phyloP scores from a whole-genome alignment of 164 flowering plant species.

The Stephania cephalantha region DNA sequence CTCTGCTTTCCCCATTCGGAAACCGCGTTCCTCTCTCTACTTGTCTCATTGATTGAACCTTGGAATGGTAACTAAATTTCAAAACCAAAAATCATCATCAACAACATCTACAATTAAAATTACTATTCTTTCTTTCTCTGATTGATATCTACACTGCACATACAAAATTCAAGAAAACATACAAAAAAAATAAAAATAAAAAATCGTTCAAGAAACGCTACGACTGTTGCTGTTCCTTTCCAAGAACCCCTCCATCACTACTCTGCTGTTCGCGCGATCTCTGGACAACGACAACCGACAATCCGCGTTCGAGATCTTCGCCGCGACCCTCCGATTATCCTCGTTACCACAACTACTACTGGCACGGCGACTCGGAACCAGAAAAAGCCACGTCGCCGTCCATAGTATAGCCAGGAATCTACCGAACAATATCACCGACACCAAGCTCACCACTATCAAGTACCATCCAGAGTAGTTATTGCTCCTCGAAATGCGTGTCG shows the following conservation, averaged over 20 bases:
- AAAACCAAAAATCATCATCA: too few relatives aligned
- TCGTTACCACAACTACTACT: too few relatives aligned
- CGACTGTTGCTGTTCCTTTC: not conserved
- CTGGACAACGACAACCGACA: not conserved
- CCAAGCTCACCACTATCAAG: slow-evolving; percentile 19
- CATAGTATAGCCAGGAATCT: slow-evolving; percentile 19
- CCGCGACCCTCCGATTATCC: not conserved
- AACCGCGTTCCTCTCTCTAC: too few relatives aligned
- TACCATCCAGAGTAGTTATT: not conserved
- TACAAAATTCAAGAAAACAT: not conserved
- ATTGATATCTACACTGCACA: too few relatives aligned
- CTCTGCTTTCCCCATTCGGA: too few relatives aligned
- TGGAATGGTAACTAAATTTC: too few relatives aligned
- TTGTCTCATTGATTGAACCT: too few relatives aligned
- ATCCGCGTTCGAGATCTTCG: not conserved
- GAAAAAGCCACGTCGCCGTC: slow-evolving; percentile 15
- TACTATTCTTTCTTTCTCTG: too few relatives aligned
- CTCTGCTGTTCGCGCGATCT: slow-evolving; percentile 1
- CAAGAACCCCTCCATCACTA: slow-evolving; percentile 14
- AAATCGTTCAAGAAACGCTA: not conserved
- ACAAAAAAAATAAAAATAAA: not conserved
- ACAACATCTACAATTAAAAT: too few relatives aligned
- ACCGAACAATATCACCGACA: slow-evolving; percentile 22
- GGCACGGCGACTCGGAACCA: not conserved
- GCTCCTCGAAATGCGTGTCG: not conserved